These are phyloP conservation scores for Astragalus glycyphyllos DNA, from an alignment of 306 rosid species.

Conservation along the genomic window DNA sequence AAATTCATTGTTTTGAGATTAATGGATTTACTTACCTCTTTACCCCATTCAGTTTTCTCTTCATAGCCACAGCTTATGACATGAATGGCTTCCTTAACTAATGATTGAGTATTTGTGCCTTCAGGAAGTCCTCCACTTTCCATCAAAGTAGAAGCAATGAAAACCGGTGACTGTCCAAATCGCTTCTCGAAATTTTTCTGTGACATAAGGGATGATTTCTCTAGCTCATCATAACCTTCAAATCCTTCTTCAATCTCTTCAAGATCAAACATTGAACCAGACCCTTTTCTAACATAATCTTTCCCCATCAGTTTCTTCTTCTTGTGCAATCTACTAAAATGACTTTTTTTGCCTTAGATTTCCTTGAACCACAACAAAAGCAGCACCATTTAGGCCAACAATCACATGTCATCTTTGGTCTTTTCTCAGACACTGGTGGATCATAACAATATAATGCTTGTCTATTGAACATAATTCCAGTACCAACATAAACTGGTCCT, in stretches of 20 bases:
- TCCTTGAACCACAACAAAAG: conserved; percentile 87
- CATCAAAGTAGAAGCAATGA: conserved; percentile 92
- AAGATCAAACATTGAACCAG: conserved; percentile 80
- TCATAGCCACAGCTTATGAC: conserved; percentile 93
- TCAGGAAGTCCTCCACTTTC: conserved; percentile 95
- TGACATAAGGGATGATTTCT: conserved; percentile 97
- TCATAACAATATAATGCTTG: conserved; percentile 62
- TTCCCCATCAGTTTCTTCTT: conserved; percentile 94
- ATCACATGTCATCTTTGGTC: conserved; percentile 60
- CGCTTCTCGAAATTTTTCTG: conserved; percentile 91
- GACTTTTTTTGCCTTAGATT: conserved; percentile 73
- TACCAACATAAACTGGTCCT: conserved; percentile 63
- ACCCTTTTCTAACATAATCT: conserved; percentile 62
- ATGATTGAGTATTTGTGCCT: conserved; percentile 63
- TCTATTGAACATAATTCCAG: conserved; percentile 56
- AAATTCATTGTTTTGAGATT: conserved; percentile 1
- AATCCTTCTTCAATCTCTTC: conserved; percentile 98
- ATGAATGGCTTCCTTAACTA: conserved; percentile 96
- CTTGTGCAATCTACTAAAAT: conserved; percentile 72
- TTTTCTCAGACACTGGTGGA: conserved; percentile 57
- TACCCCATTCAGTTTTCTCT: conserved; percentile 97
- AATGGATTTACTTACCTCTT: conserved; percentile 53
- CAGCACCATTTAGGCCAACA: conserved; percentile 75
- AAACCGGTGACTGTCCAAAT: conserved; percentile 86
- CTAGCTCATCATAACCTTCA: conserved; percentile 98